A percentile compares a stretch with the other conserved stretches of the same genome.
These are phyloP conservation scores for Kuraishia ogatae DNA, from an alignment of 805 yeast genomes.

Conservation along the genomic window DNA sequence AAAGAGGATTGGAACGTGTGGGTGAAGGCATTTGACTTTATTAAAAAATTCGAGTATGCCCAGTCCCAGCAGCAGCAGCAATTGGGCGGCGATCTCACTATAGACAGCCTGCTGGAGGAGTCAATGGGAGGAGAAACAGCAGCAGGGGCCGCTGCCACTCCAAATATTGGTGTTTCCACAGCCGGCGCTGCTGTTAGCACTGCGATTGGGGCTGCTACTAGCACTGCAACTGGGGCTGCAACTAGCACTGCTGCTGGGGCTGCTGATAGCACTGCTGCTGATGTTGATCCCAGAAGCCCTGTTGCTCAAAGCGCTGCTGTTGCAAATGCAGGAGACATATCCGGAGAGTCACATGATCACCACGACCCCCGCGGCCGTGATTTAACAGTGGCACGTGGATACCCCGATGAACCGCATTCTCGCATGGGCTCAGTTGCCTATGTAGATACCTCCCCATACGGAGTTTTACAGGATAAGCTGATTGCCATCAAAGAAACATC, in stretches of 20 bases:
- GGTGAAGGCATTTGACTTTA: slow-evolving; percentile 68
- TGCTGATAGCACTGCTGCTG: too few species aligned
- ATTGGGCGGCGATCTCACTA: neutral
- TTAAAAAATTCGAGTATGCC: slow-evolving; percentile 20
- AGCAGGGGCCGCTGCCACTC: slow-evolving; percentile 3
- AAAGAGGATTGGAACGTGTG: slow-evolving; percentile 66
- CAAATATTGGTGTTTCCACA: slow-evolving; percentile 9
- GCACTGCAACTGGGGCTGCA: too few species aligned
- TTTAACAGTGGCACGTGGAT: neutral
- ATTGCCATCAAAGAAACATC: neutral
- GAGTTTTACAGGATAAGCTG: neutral
- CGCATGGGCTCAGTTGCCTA: neutral
- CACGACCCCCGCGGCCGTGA: neutral
- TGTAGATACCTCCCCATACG: neutral
- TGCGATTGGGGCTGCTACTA: too few species aligned
- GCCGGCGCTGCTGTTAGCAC: slow-evolving; percentile 1
- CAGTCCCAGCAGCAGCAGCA: neutral
- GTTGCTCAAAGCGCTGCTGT: too few species aligned
- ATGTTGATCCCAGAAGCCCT: too few species aligned
- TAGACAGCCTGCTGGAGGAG: neutral
- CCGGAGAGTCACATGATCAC: too few species aligned
- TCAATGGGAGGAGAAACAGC: slow-evolving; percentile 4
- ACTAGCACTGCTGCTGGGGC: slow-evolving; percentile 4
- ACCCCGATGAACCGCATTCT: neutral
- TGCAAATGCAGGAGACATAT: too few species aligned